Conservation (phyloP, 441 rosid species). For the Iberis amara region DNA sequence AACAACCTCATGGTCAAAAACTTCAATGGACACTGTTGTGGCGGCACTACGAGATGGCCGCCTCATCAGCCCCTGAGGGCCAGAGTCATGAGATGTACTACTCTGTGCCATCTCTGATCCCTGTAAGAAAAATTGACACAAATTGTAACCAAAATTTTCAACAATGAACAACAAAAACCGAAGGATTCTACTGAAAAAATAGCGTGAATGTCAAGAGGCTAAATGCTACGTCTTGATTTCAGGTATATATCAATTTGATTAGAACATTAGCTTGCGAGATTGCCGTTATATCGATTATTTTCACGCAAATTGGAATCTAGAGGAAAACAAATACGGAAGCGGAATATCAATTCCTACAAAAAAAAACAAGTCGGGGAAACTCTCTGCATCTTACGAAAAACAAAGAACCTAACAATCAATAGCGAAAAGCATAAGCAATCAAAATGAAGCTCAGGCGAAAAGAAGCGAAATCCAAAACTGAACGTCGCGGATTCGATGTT, state of each 20-base stretch:
- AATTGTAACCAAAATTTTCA: not conserved
- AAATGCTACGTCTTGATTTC: not conserved
- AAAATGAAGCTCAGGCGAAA: not conserved
- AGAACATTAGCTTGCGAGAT: not conserved
- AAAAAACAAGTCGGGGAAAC: too few relatives aligned
- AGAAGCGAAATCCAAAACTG: conserved; percentile 1
- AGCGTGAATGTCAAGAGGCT: conserved; percentile 9
- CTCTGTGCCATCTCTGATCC: conserved; percentile 29
- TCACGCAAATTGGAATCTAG: not conserved
- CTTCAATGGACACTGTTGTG: conserved; percentile 84
- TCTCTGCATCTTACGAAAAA: too few relatives aligned
- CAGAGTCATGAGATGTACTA: conserved; percentile 40
- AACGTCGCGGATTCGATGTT: not conserved
- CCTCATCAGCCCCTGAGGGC: conserved; percentile 56
- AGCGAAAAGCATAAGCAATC: not conserved
- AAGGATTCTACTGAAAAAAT: not conserved
- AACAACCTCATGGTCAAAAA: conserved; percentile 86
- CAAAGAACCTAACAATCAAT: too few relatives aligned
- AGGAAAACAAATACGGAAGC: not conserved
- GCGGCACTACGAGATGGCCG: conserved; percentile 91
- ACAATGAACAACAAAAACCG: not conserved
- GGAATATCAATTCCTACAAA: too few relatives aligned
- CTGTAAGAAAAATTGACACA: conserved; percentile 4
- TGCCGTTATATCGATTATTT: not conserved
- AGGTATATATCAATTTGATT: not conserved